These are phyloP conservation scores for Saprolegnia parasitica DNA, from an alignment of 352 stramenopile genomes.

Conservation along the genomic window DNA sequence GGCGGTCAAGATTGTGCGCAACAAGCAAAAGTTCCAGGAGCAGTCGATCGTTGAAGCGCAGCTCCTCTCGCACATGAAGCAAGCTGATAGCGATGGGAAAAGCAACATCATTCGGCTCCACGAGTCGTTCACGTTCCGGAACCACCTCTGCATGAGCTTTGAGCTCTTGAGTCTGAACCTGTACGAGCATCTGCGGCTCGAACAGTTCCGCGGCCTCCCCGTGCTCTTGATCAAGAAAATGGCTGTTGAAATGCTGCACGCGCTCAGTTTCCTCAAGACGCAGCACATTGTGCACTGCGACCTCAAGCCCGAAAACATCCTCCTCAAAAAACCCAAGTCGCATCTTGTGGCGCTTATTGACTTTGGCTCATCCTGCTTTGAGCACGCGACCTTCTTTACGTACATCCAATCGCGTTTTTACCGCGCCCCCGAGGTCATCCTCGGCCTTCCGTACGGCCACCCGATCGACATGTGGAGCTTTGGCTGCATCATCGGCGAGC, in stretches of 20 bases:
- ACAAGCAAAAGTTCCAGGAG: conserved; percentile 92
- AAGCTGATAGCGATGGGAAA: conserved; percentile 60
- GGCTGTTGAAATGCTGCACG: conserved; percentile 81
- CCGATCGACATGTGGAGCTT: conserved; percentile 90
- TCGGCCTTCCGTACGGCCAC: conserved; percentile 81
- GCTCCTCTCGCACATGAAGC: conserved; percentile 81
- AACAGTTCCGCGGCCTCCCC: conserved; percentile 93
- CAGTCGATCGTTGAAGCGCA: conserved; percentile 96
- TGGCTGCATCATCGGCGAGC: conserved; percentile 79
- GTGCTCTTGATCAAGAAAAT: conserved; percentile 86
- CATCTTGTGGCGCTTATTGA: conserved; percentile 95
- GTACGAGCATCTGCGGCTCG: conserved; percentile 95
- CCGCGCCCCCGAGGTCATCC: conserved; percentile 94
- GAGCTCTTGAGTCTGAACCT: conserved; percentile 94
- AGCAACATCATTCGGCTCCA: conserved; percentile 89
- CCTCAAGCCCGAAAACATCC: conserved; percentile 98
- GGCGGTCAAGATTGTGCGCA: conserved; percentile 98
- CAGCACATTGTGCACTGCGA: conserved; percentile 95
- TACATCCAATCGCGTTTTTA: conserved; percentile 99
- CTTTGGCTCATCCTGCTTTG: conserved; percentile 95
- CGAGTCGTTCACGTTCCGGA: conserved; percentile 91
- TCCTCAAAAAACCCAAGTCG: conserved; percentile 72
- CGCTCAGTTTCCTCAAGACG: conserved; percentile 67
- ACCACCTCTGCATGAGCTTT: conserved; percentile 96
- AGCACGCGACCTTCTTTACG: conserved; percentile 88